Conservation (phyloP, 1,139 yeast species). For the Taphrina deformans region DNA sequence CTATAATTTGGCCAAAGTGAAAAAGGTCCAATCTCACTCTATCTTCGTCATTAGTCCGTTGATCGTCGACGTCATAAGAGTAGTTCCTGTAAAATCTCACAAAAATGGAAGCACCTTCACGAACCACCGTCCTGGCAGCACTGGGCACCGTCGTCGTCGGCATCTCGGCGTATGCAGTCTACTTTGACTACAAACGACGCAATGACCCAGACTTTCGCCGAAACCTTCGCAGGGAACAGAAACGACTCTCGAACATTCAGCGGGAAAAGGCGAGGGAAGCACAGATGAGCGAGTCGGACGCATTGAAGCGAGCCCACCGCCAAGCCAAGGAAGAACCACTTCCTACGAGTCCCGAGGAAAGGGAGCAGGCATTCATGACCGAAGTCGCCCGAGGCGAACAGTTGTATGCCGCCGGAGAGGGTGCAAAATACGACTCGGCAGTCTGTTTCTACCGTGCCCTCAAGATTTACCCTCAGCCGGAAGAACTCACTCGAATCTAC, state of each 20-base stretch:
- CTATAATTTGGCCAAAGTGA: too few relatives aligned
- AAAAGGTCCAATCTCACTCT: too few relatives aligned
- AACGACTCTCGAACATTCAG: slow-evolving; percentile 46
- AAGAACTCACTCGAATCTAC: slow-evolving; percentile 82
- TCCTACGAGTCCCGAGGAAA: slow-evolving; percentile 69
- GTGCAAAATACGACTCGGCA: slow-evolving; percentile 74
- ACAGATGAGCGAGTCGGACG: slow-evolving; percentile 59
- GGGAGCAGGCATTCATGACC: slow-evolving; percentile 73
- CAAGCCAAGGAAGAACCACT: slow-evolving; percentile 68
- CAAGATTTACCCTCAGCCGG: slow-evolving; percentile 90
- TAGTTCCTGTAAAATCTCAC: neutral
- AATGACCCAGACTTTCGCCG: slow-evolving; percentile 73
- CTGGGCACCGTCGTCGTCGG: slow-evolving; percentile 40
- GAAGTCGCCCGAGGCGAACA: slow-evolving; percentile 81
- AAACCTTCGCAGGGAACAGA: slow-evolving; percentile 49
- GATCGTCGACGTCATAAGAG: neutral
- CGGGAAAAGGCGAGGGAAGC: slow-evolving; percentile 59
- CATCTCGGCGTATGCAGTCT: slow-evolving; percentile 69
- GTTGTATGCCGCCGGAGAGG: slow-evolving; percentile 43
- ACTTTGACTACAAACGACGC: slow-evolving; percentile 92
- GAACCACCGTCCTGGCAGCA: slow-evolving; percentile 23
- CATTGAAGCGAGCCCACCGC: slow-evolving; percentile 57
- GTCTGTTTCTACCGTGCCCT: slow-evolving; percentile 92
- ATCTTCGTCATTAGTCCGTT: too few relatives aligned
- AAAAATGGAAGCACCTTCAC: slow-evolving; percentile 23